Percentiles rank a stretch among this genome's conserved stretches.
Evolutionary conservation across 129 eudicot genomes (phyloP).

Genomic region (Pittosporum tobira): DNA sequence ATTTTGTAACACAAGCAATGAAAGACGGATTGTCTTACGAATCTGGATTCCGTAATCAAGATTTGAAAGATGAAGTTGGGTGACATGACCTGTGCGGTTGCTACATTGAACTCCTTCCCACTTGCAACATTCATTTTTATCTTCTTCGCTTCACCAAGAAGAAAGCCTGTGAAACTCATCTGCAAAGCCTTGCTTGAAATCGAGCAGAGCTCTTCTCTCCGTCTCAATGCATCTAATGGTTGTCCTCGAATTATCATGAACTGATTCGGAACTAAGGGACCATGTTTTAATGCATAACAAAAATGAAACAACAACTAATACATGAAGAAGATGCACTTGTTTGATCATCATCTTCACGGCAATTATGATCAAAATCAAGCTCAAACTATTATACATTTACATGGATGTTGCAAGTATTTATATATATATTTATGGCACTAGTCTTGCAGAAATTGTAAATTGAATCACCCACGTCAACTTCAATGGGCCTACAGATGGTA

Average conservation of each 20-base stretch:
- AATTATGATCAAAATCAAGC: no score
- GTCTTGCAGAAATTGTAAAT: no score
- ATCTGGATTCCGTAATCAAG: no score
- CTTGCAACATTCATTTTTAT: slow-evolving; percentile 29
- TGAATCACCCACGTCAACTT: no score
- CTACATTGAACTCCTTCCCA: slow-evolving; percentile 30
- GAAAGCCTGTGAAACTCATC: neutral
- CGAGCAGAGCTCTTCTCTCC: slow-evolving; percentile 24
- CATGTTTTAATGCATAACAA: neutral
- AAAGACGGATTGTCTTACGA: slow-evolving; percentile 20
- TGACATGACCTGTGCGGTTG: slow-evolving; percentile 24
- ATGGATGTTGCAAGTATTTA: no score
- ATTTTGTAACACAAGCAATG: slow-evolving; percentile 13
- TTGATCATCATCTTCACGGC: no score
- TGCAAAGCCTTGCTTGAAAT: slow-evolving; percentile 12
- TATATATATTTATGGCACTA: no score
- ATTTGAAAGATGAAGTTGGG: slow-evolving; percentile 9
- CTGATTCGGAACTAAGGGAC: neutral
- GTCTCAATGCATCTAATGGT: slow-evolving; percentile 2
- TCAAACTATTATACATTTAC: no score
- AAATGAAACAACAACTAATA: neutral
- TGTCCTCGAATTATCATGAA: no score
- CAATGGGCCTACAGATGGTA: no score
- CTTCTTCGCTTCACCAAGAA: slow-evolving; percentile 22
- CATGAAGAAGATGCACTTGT: neutral